Percentiles rank a stretch among this genome's conserved stretches.
Conservation (phyloP, 2,329 filamentous ascomycete species). For the Beauveria sp. region DNA sequence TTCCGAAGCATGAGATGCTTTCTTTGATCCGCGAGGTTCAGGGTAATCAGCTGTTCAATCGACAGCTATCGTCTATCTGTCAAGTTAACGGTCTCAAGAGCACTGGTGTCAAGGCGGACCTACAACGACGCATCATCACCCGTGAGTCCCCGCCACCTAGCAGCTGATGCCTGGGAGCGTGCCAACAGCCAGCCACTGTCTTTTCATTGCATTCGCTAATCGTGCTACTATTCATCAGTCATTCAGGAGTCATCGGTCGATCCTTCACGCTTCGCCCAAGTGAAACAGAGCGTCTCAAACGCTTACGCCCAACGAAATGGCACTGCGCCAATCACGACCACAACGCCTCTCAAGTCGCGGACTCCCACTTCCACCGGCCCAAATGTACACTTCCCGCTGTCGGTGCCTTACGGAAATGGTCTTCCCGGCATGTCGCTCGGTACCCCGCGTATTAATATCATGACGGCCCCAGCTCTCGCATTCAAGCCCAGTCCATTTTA, state of each 20-base stretch:
- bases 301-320: slow-evolving; percentile 23
- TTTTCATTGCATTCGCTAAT: not conserved
- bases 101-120: slow-evolving; percentile 75
- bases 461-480: slow-evolving; percentile 14
- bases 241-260: slow-evolving; percentile 35
- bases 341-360: slow-evolving; percentile 15
- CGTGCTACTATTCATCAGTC: slow-evolving; percentile 22
- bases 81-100: slow-evolving; percentile 65
- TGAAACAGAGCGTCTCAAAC: slow-evolving; percentile 35
- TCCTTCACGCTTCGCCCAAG: slow-evolving; percentile 33
- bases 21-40: slow-evolving; percentile 37
- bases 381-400: slow-evolving; percentile 9
- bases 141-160: slow-evolving; percentile 48
- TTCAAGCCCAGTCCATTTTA: slow-evolving; percentile 83
- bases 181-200: not conserved
- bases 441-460: slow-evolving; percentile 14
- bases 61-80: slow-evolving; percentile 70
- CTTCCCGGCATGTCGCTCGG: not conserved
- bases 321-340: slow-evolving; percentile 17
- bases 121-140: slow-evolving; percentile 70
- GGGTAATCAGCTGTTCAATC: slow-evolving; percentile 41
- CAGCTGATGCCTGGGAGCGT: not conserved
- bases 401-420: slow-evolving; percentile 4
- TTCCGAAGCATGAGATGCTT: slow-evolving; percentile 35
- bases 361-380: slow-evolving; percentile 11